Evolutionary conservation across 371 early-diverging fungal species (phyloP).

Genomic region (Zancudomyces culisetae): DNA sequence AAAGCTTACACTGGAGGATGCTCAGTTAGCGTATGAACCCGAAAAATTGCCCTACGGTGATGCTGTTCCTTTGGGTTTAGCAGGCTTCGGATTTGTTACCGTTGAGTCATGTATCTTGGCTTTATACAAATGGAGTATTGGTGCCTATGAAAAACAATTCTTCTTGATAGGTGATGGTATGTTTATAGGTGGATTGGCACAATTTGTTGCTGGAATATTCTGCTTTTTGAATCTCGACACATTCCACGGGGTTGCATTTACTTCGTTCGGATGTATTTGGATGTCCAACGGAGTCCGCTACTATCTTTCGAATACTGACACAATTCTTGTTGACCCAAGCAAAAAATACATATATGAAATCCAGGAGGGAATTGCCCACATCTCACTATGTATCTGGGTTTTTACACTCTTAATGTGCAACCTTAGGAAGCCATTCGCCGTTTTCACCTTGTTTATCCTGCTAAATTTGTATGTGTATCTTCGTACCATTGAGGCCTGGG

Average conservation of each 20-base stretch:
- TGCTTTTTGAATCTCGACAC: conserved; percentile 24
- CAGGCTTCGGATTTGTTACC: conserved; percentile 52
- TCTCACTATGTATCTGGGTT: not conserved
- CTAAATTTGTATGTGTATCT: not conserved
- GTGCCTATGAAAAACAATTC: conserved; percentile 18
- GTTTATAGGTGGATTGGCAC: conserved; percentile 15
- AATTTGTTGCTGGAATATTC: conserved; percentile 15
- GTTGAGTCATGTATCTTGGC: conserved; percentile 43
- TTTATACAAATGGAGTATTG: conserved; percentile 33
- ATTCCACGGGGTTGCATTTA: conserved; percentile 21
- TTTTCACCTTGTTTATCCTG: not conserved
- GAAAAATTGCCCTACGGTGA: too few species aligned
- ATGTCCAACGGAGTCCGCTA: conserved; percentile 15
- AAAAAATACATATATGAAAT: not conserved
- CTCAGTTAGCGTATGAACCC: not conserved
- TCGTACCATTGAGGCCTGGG: not conserved
- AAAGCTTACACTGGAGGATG: too few species aligned
- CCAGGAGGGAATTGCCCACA: not conserved
- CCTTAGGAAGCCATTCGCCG: not conserved
- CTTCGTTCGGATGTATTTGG: conserved; percentile 20
- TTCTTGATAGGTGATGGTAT: conserved; percentile 10
- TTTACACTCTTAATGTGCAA: not conserved
- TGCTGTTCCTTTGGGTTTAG: conserved; percentile 42
- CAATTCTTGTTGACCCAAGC: not conserved
- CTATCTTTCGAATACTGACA: conserved; percentile 9